Evolutionary conservation across 2,329 filamentous ascomycete genomes (phyloP).

Genomic region (Sclerotinia spermophila): DNA sequence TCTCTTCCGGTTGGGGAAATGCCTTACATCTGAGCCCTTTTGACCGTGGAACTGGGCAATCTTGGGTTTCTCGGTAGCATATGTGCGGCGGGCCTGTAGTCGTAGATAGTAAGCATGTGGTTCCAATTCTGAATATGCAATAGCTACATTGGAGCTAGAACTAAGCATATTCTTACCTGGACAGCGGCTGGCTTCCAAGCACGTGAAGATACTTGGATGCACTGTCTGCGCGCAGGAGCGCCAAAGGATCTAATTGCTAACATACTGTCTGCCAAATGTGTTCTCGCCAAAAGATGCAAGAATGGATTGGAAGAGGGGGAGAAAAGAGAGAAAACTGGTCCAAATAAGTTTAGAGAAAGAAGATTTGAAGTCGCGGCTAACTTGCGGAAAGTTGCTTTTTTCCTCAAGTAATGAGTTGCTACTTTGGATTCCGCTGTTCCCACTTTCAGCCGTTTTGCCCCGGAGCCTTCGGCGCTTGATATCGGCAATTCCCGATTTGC

Average conservation of each 20-base stretch:
- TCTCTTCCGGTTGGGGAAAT: slow-evolving; percentile 18
- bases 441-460: slow-evolving; percentile 17
- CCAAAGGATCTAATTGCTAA: slow-evolving; percentile 76
- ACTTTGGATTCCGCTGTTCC: slow-evolving; percentile 15
- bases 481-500: slow-evolving; percentile 9
- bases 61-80: slow-evolving; percentile 58
- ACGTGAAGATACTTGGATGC: slow-evolving; percentile 65
- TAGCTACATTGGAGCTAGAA: slow-evolving; percentile 20
- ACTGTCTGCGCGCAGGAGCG: slow-evolving; percentile 72
- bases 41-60: slow-evolving; percentile 92
- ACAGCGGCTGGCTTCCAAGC: slow-evolving; percentile 47
- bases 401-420: slow-evolving; percentile 18
- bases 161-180: slow-evolving; percentile 50
- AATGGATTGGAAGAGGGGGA: slow-evolving; percentile 1
- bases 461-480: slow-evolving; percentile 1
- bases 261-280: slow-evolving; percentile 55
- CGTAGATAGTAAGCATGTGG: slow-evolving; percentile 26
- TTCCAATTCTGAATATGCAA: slow-evolving; percentile 6
- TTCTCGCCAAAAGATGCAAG: slow-evolving; percentile 8
- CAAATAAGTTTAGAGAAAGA: slow-evolving; percentile 19
- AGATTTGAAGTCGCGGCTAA: slow-evolving; percentile 21
- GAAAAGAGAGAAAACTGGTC: slow-evolving; percentile 22
- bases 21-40: slow-evolving; percentile 80
- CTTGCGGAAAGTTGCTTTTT: slow-evolving; percentile 23
- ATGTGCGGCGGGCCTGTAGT: slow-evolving; percentile 54